A percentile compares a stretch with the other conserved stretches of the same genome.
Conservation (phyloP, 2,329 filamentous ascomycete genomes). For the Ophiobolus disseminans region DNA sequence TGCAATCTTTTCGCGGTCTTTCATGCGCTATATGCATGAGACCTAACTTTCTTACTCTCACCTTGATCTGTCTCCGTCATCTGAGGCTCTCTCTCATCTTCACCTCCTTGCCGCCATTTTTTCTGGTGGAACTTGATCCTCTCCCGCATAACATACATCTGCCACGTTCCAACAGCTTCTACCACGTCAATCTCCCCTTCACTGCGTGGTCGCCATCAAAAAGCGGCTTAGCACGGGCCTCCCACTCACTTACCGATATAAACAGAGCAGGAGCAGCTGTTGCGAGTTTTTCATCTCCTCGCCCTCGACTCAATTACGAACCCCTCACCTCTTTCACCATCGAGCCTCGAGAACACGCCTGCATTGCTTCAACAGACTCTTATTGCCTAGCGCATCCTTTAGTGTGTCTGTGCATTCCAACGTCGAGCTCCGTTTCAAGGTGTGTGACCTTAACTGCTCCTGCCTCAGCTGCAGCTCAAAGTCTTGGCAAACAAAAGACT, state of each 20-base stretch:
- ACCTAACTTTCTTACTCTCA: too few relatives aligned
- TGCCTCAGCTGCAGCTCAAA: not conserved
- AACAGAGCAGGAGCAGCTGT: constrained; percentile 1
- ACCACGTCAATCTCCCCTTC: not conserved
- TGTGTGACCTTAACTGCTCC: not conserved
- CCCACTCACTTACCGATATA: not conserved
- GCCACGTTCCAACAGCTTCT: too few relatives aligned
- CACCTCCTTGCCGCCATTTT: constrained; percentile 7
- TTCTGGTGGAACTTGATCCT: too few relatives aligned
- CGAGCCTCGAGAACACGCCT: too few relatives aligned
- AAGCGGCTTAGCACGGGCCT: not conserved
- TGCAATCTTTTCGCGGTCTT: not conserved
- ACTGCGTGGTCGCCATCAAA: constrained; percentile 1
- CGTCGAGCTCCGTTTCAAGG: not conserved
- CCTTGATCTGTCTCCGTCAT: too few relatives aligned
- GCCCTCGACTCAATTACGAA: not conserved
- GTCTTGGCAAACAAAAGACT: constrained; percentile 10
- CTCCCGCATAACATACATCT: too few relatives aligned
- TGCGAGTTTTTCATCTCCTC: not conserved
- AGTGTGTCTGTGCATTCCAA: too few relatives aligned
- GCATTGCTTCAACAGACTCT: too few relatives aligned
- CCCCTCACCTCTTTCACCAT: not conserved
- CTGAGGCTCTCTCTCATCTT: too few relatives aligned
- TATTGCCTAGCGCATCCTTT: too few relatives aligned
- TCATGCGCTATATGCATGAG: too few relatives aligned